Base-by-base conservation (phyloP, 148 eudicot genomes). In the Chenopodium suecicum region DNA sequence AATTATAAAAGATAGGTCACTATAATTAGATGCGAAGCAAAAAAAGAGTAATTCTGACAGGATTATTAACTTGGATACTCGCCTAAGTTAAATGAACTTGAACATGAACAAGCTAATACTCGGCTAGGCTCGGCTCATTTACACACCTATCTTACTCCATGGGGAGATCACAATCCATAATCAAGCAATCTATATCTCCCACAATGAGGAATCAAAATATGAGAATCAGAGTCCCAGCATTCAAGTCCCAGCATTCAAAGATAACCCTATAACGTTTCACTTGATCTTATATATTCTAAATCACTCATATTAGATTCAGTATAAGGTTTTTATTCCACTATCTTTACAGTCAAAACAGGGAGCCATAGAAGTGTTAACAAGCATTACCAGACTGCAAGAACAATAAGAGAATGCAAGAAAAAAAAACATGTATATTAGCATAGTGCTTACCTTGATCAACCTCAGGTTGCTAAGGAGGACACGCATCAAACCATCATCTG, bases 391-490 rank as follows among this genome's bases (percentile, higher is more conserved):
- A 23, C 12, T 9, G 12, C 32, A 67, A 25, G 19, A 27, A 9
- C 70, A 73, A 73, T 46, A 22, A 25, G 48, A n/a, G 52, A 54
- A 63, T 41, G 62, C 23, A 60, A 27, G 37, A 34, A 27, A 13
- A 34, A 13, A 41, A 4, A 41, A 6, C 14, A 72, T 13, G 41
- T 14, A 16, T 70, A 0, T 73, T 2, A 23, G 56, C 41, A 83
- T 44, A 8, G 50, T 34, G 85, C 94, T 80, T 56, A 94, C 99
- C 98, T 94, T 94, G 17, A 86, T 89, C 80, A 94, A 84, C 82
- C 82, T 88, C 41, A 77, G 89, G 84, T 91, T 97, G 77, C 72
- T 78, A 76, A 88, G 88, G 32, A 94, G 89, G 9, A 94, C 86
- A 11, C 73, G 87, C 85, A 83, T 89, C 75, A 94, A 65, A 80